Conservation (phyloP, 352 stramenopile genomes). For the Globisporangium radiosum region DNA sequence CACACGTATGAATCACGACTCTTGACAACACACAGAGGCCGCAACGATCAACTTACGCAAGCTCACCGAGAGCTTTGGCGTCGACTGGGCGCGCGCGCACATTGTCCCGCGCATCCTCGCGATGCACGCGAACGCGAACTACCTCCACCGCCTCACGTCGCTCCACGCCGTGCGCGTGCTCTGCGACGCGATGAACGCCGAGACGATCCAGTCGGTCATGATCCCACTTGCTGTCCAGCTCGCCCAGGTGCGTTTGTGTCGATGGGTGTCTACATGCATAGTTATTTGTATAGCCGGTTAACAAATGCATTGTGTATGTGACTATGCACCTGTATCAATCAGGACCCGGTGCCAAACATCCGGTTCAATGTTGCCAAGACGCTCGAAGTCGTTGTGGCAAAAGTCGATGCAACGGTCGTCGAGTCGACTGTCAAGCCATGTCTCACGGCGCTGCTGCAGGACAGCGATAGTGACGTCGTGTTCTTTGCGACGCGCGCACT, state of each 20-base stretch:
- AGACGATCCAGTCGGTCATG: conserved; percentile 81
- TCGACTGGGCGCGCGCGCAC: conserved; percentile 91
- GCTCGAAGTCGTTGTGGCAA: conserved; percentile 79
- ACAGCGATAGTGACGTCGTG: conserved; percentile 91
- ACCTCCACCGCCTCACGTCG: conserved; percentile 92
- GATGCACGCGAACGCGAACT: conserved; percentile 92
- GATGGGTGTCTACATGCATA: background rate
- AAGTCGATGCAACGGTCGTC: conserved; percentile 59
- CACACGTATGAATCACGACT: too few species aligned
- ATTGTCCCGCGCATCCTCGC: conserved; percentile 93
- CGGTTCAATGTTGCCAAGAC: conserved; percentile 98
- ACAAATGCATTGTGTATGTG: background rate
- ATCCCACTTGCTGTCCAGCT: conserved; percentile 92
- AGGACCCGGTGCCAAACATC: conserved; percentile 96
- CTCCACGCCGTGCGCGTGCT: conserved; percentile 87
- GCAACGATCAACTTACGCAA: conserved; percentile 94
- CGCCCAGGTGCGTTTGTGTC: conserved; percentile 51
- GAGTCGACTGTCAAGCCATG: conserved; percentile 79
- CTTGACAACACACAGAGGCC: conserved; percentile 46
- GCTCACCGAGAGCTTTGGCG: conserved; percentile 93
- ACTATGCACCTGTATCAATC: background rate
- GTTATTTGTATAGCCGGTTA: background rate
- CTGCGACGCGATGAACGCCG: conserved; percentile 59
- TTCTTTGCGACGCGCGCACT: conserved; percentile 89
- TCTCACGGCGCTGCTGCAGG: conserved; percentile 82